Conservation (phyloP, 2,329 filamentous ascomycete genomes). For the Colletotrichum simmondsii region DNA sequence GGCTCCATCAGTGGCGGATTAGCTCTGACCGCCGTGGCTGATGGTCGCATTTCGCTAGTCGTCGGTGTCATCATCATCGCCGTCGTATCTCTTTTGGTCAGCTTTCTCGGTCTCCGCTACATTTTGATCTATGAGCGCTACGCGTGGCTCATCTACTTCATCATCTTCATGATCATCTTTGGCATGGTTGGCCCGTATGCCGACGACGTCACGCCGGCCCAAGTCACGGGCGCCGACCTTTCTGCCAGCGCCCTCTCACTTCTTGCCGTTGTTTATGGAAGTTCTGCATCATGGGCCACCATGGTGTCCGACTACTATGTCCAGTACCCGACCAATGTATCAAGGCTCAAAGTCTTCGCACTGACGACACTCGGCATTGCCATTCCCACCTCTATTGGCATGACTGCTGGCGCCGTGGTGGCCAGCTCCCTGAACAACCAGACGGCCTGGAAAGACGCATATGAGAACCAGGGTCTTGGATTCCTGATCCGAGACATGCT, state of each 20-base stretch:
- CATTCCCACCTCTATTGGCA: neutral
- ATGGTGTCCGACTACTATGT: constrained; percentile 38
- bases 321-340: neutral
- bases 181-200: constrained; percentile 55
- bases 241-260: constrained; percentile 54
- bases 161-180: constrained; percentile 61
- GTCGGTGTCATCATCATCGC: constrained; percentile 65
- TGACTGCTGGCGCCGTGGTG: neutral
- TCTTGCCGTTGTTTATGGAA: constrained; percentile 58
- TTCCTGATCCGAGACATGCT: neutral
- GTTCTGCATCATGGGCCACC: constrained; percentile 60
- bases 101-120: constrained; percentile 61
- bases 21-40: constrained; percentile 57
- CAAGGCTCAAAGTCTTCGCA: neutral
- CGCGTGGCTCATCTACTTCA: constrained; percentile 58
- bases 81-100: constrained; percentile 59
- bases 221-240: constrained; percentile 45
- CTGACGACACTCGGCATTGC: neutral
- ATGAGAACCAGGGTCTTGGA: neutral
- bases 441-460: neutral
- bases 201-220: constrained; percentile 49
- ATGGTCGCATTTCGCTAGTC: constrained; percentile 55
- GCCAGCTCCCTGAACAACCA: neutral
- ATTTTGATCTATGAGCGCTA: constrained; percentile 62
- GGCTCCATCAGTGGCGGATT: constrained; percentile 63